Evolutionary conservation across 352 stramenopile genomes (phyloP), one percentile per base, ranked within the genome.

Genomic region (Phytophthora pinifolia): DNA sequence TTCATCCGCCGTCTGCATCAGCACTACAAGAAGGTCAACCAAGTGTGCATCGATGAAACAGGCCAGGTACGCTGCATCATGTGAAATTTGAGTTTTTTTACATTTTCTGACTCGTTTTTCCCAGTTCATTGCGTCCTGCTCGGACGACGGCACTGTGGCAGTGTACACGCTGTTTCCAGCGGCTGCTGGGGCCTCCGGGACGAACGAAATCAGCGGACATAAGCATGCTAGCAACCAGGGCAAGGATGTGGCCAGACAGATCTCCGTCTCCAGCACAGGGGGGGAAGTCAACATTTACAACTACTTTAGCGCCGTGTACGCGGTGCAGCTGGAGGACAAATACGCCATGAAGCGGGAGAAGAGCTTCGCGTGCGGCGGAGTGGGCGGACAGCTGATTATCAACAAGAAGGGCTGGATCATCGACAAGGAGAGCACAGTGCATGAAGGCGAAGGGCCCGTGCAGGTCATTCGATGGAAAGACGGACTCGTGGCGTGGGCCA

Each of bases 201-300:
- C 33, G 18, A 32, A 29, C 33, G 59, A 68, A 18, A 54, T 61
- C 10, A 70, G 52, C n/a, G 54, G 54, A 29, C 31, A 64, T 43
- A 66, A 57, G 22, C 58, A 63, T 38, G 41, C 33, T 34, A 62
- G 30, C 4, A 68, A 67, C 15, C 62, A 42, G 10, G 33, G 18
- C 18, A 59, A 31, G 33, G 50, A 49, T 9, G 14, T 58, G 17
- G 58, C 54, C 2, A 50, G 54, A 15, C 68, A 84, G 32, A 57
- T 83, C 1, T 79, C 72, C 0, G 70, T 89, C 15, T 76, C 79
- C 1, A 91, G 67, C 35, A 88, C 81, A 1, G 83, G 80, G 10
- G 84, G 84, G 7, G 84, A 94, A 62, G 80, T 94, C 33, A 92
- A 91, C 62, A 92, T 94, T 47, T 94, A 92, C 67, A 94, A 94